Percentiles rank a stretch among this genome's conserved stretches.
These are phyloP conservation scores for Xylaria castorea DNA, from an alignment of 495 filamentous ascomycete genomes.

Conservation along the genomic window DNA sequence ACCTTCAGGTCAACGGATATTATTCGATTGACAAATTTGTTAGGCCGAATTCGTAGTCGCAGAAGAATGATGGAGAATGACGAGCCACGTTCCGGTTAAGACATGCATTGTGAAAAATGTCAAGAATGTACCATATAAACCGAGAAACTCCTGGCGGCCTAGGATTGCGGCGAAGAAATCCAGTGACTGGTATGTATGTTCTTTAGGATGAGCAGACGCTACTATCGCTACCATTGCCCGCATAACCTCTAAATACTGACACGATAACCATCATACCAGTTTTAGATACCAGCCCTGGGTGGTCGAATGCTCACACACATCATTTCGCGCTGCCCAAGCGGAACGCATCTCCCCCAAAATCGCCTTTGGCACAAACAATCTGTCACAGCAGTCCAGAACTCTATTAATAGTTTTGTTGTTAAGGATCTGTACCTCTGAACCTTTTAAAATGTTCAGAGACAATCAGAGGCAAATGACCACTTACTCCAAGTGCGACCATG, in stretches of 20 bases:
- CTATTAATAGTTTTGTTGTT: neutral
- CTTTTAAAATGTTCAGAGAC: neutral
- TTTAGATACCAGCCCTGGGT: neutral
- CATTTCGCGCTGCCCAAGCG: neutral
- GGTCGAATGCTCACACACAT: neutral
- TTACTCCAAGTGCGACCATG: neutral
- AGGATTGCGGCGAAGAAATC: neutral
- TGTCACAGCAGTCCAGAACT: neutral
- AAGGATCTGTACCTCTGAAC: neutral
- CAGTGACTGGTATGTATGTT: neutral
- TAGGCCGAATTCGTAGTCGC: too few species aligned
- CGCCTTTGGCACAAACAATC: neutral
- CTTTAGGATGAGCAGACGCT: neutral
- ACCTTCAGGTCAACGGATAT: neutral
- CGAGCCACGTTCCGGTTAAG: neutral
- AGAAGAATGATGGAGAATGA: constrained; percentile 4
- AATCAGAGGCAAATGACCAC: neutral
- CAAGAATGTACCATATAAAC: neutral
- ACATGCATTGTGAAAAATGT: neutral
- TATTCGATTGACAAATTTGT: neutral
- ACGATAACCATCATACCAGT: neutral
- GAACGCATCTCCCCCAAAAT: neutral
- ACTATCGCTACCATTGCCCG: neutral
- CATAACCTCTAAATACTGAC: neutral
- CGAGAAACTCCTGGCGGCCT: neutral